phyloP scores from a whole-genome alignment of 768 basidiomycete species.

The Auriscalpium vulgare region DNA sequence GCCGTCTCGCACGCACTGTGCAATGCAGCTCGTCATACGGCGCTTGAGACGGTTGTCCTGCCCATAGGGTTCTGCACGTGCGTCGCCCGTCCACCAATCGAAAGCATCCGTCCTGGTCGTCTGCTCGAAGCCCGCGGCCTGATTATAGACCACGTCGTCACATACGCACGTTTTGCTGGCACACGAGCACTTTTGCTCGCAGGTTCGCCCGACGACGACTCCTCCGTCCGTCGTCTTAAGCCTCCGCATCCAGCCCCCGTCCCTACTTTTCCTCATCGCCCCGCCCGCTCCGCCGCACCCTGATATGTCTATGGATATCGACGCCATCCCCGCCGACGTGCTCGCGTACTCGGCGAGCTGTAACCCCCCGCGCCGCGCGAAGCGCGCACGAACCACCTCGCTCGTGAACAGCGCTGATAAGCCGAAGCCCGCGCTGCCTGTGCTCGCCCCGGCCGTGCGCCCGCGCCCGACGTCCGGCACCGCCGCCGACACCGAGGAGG shows the following conservation, averaged over 20 bases:
- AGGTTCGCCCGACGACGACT: neutral
- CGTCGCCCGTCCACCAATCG: conserved; percentile 6
- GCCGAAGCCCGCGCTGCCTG: conserved; percentile 12
- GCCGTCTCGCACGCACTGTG: neutral
- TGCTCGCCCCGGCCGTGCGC: conserved; percentile 14
- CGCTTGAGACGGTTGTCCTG: no score
- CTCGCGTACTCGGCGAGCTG: conserved; percentile 27
- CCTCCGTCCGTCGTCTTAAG: neutral
- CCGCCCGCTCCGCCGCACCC: neutral
- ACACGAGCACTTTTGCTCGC: conserved; percentile 12
- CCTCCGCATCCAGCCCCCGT: neutral
- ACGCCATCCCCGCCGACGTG: conserved; percentile 12
- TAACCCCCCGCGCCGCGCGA: conserved; percentile 40
- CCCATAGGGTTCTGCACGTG: neutral
- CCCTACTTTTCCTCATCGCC: neutral
- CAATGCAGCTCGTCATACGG: no score
- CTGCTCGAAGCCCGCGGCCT: neutral
- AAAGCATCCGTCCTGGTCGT: conserved; percentile 8
- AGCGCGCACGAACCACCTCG: conserved; percentile 28
- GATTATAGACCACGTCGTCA: neutral
- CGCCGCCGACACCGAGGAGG: conserved; percentile 17
- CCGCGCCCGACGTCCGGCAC: conserved; percentile 3
- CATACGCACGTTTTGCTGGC: conserved; percentile 8
- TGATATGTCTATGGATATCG: neutral
- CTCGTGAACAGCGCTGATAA: neutral